These are phyloP conservation scores for Dendrocalamus latiflorus DNA, from an alignment of 202 grass and related monocot species.

Conservation along the genomic window DNA sequence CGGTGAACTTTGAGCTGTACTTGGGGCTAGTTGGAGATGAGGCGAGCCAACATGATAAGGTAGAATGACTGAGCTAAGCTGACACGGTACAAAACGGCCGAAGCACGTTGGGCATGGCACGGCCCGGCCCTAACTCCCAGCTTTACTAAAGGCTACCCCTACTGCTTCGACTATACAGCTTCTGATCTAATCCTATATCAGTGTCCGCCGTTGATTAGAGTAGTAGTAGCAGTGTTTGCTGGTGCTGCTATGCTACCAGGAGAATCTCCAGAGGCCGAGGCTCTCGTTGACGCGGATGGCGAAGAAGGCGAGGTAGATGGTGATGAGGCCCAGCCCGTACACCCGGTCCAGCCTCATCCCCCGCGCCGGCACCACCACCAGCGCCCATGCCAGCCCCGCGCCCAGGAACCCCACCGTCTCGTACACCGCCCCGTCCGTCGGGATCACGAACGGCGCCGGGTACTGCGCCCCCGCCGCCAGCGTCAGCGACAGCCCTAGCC, in stretches of 20 bases:
- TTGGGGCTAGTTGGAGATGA: too few relatives aligned
- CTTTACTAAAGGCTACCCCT: not conserved
- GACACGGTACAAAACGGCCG: too few relatives aligned
- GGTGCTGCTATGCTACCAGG: not conserved
- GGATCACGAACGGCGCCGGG: constrained; percentile 39
- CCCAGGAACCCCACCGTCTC: constrained; percentile 67
- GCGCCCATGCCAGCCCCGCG: too few relatives aligned
- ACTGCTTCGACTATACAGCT: not conserved
- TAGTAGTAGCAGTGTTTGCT: not conserved
- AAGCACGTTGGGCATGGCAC: too few relatives aligned
- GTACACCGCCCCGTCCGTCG: constrained; percentile 38
- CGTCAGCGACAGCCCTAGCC: too few relatives aligned
- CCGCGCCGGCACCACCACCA: too few relatives aligned
- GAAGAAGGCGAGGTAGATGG: constrained; percentile 75
- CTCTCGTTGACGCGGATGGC: constrained; percentile 44
- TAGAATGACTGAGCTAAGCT: too few relatives aligned
- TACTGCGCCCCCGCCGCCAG: constrained; percentile 44
- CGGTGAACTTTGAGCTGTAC: too few relatives aligned
- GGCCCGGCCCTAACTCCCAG: too few relatives aligned
- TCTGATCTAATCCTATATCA: constrained; percentile 9
- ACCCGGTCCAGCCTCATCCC: constrained; percentile 61
- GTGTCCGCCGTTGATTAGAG: not conserved
- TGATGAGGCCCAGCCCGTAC: constrained; percentile 52
- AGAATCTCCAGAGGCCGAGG: constrained; percentile 25
- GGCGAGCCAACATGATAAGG: too few relatives aligned